phyloP scores from a whole-genome alignment of 352 stramenopile genomes.

The Phytophthora pisi region DNA sequence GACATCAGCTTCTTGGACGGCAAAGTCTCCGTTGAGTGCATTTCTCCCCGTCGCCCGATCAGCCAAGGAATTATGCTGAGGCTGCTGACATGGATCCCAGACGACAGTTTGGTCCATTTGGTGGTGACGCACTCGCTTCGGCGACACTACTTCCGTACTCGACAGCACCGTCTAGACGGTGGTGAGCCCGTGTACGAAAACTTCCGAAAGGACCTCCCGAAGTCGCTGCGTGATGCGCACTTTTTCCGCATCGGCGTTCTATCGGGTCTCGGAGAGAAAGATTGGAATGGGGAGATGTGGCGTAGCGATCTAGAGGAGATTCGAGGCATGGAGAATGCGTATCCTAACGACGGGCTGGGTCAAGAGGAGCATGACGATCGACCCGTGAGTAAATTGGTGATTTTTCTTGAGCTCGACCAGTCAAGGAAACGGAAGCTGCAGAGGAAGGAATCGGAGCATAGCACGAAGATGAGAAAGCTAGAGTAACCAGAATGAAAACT shows the following conservation, averaged over 20 bases:
- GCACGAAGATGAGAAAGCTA: no score
- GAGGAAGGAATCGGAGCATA: no score
- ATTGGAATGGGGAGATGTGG: background rate
- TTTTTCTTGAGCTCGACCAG: no score
- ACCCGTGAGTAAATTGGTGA: no score
- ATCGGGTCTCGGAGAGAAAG: no score
- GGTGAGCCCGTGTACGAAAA: background rate
- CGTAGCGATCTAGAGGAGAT: slow-evolving; percentile 3
- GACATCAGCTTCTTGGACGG: slow-evolving; percentile 3
- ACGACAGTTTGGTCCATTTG: background rate
- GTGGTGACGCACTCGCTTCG: background rate
- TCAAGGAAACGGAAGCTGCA: no score
- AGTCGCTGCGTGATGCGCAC: background rate
- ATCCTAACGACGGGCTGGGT: no score
- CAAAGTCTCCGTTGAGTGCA: slow-evolving; percentile 1
- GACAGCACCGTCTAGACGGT: background rate
- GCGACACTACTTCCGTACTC: background rate
- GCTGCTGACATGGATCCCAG: background rate
- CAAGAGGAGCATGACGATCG: no score
- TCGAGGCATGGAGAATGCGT: background rate
- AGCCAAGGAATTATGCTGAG: background rate
- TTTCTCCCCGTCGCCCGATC: background rate
- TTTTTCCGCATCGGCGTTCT: slow-evolving; percentile 1
- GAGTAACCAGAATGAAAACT: no score
- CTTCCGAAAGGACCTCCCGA: background rate